These are phyloP conservation scores for Asterella californica DNA, from an alignment of 225 moss, liverwort and hornwort species.

Conservation along the genomic window DNA sequence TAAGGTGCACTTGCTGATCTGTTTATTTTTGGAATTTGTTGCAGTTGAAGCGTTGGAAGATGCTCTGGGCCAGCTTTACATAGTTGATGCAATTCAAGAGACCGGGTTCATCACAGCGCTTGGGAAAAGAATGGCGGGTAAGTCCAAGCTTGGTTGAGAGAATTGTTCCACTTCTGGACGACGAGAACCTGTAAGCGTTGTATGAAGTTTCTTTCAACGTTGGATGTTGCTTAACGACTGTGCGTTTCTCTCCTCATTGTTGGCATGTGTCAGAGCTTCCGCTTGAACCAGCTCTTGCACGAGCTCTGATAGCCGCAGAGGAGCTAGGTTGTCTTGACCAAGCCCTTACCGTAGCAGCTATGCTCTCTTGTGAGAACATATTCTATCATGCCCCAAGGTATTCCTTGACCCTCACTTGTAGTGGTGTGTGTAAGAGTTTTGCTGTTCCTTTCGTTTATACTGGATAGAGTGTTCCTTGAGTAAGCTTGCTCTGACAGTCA, in stretches of 20 bases:
- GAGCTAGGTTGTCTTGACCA: conserved; percentile 80
- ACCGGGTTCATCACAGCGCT: conserved; percentile 65
- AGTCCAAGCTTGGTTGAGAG: not conserved
- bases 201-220: not conserved
- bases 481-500: not conserved
- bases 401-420: not conserved
- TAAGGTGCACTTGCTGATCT: not conserved
- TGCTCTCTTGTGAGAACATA: conserved; percentile 89
- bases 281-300: conserved; percentile 80
- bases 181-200: not conserved
- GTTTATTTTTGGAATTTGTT: not conserved
- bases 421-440: not conserved
- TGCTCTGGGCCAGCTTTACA: conserved; percentile 82
- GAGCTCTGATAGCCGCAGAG: conserved; percentile 79
- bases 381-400: conserved; percentile 66
- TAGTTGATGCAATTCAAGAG: conserved; percentile 68
- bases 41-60: conserved; percentile 81
- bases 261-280: conserved; percentile 55
- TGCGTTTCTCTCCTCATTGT: not conserved
- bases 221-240: not conserved
- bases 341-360: conserved; percentile 83
- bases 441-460: not conserved
- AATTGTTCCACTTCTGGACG: not conserved
- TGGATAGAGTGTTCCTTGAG: not conserved
- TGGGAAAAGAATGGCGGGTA: conserved; percentile 72